These are phyloP conservation scores for Endotrypanum monterogeii DNA, from an alignment of 208 protist genomes.

Conservation along the genomic window DNA sequence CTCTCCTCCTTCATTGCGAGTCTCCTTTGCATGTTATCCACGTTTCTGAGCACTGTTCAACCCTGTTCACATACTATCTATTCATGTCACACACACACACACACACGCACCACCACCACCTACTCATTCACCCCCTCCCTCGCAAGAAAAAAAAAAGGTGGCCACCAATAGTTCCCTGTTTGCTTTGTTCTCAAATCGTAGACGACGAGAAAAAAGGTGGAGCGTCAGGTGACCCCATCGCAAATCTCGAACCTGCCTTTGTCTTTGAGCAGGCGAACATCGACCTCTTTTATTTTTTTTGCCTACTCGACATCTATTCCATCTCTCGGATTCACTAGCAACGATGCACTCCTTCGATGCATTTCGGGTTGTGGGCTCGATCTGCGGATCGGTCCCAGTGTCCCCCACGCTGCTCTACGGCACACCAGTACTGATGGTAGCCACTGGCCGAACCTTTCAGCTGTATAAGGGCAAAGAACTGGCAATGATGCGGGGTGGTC, in stretches of 20 bases:
- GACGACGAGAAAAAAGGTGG: neutral
- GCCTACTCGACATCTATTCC: constrained; percentile 4
- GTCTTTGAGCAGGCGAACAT: neutral
- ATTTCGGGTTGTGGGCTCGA: constrained; percentile 83
- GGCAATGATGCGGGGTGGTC: constrained; percentile 79
- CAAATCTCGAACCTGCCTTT: neutral
- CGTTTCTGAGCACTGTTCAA: neutral
- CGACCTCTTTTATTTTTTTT: neutral
- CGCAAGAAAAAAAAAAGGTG: neutral
- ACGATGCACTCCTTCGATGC: constrained; percentile 76
- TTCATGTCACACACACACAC: neutral
- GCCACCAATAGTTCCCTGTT: neutral
- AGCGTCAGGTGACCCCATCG: neutral
- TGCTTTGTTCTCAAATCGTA: neutral
- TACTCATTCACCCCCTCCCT: neutral
- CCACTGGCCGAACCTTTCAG: constrained; percentile 80
- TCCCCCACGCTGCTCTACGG: constrained; percentile 79
- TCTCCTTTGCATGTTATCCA: neutral
- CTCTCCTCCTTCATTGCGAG: neutral
- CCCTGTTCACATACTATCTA: neutral
- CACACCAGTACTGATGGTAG: constrained; percentile 77
- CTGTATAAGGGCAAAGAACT: constrained; percentile 86
- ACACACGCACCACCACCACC: neutral
- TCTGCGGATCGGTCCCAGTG: constrained; percentile 73
- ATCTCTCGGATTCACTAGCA: neutral